These are phyloP conservation scores for Epichloe sp. DNA, from an alignment of 2,329 filamentous ascomycete species.

Conservation along the genomic window DNA sequence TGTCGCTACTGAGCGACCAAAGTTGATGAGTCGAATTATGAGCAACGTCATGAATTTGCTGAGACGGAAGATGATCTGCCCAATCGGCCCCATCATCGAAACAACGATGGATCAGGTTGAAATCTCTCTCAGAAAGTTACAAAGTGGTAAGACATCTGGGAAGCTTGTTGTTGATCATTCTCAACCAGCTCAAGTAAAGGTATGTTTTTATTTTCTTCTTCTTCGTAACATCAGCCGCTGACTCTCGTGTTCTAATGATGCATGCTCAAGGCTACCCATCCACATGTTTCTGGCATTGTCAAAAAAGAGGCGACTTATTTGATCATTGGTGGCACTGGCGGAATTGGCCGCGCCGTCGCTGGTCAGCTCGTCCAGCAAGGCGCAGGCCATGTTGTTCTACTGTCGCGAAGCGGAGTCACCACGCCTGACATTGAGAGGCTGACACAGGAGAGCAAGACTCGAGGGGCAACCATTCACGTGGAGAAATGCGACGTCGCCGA, in stretches of 20 bases:
- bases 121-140: conserved; percentile 22
- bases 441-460: conserved; percentile 21
- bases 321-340: conserved; percentile 37
- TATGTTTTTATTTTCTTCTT: conserved; percentile 3
- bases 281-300: conserved; percentile 11
- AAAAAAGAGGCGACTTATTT: conserved; percentile 33
- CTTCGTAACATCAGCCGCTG: not conserved
- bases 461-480: conserved; percentile 31
- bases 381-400: conserved; percentile 32
- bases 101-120: conserved; percentile 26
- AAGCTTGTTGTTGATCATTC: conserved; percentile 32
- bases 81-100: conserved; percentile 22
- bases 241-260: not conserved
- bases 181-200: conserved; percentile 27
- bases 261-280: conserved; percentile 11
- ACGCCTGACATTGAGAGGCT: conserved; percentile 28
- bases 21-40: conserved; percentile 16
- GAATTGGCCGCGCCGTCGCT: conserved; percentile 35
- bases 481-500: conserved; percentile 36
- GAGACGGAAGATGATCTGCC: conserved; percentile 19
- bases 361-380: conserved; percentile 35
- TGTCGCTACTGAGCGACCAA: conserved; percentile 27
- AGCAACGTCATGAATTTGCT: conserved; percentile 24
- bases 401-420: conserved; percentile 32
- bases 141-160: conserved; percentile 23